Percentiles rank a stretch among this genome's conserved stretches.
These are phyloP conservation scores for Zygoascus tannicola DNA, from an alignment of 805 yeast species.

Conservation along the genomic window DNA sequence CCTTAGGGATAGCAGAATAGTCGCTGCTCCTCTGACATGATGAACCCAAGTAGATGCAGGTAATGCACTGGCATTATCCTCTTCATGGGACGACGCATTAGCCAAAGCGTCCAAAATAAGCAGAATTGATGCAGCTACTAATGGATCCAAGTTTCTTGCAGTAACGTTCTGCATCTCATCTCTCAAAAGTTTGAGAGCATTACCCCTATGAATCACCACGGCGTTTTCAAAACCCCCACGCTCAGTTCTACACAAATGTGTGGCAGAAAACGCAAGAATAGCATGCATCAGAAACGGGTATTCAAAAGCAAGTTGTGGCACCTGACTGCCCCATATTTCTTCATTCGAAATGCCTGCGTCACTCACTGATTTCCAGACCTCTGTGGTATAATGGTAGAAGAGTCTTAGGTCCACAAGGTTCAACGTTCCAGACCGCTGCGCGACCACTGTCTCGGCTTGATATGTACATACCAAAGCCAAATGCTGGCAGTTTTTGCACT, in stretches of 20 bases:
- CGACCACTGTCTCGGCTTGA: conserved; percentile 1
- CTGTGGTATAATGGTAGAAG: conserved; percentile 80
- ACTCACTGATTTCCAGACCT: conserved; percentile 78
- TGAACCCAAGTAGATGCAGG: conserved; percentile 96
- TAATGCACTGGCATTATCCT: conserved; percentile 42
- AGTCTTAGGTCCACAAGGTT: conserved; percentile 71
- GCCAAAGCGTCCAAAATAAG: conserved; percentile 86
- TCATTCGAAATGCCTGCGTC: conserved; percentile 84
- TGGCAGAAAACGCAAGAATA: conserved; percentile 81
- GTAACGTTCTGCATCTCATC: conserved; percentile 81
- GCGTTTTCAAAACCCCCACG: conserved; percentile 44
- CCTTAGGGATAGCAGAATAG: conserved; percentile 93
- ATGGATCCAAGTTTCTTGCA: conserved; percentile 72
- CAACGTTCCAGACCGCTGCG: conserved; percentile 26
- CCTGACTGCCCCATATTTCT: conserved; percentile 78
- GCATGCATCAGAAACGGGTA: conserved; percentile 91
- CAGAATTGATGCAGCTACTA: conserved; percentile 85
- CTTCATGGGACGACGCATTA: conserved; percentile 55
- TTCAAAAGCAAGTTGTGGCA: conserved; percentile 79
- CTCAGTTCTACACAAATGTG: conserved; percentile 73
- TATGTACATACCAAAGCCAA: conserved; percentile 60
- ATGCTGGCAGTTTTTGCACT: conserved; percentile 68
- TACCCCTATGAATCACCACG: conserved; percentile 55
- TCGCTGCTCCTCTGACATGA: conserved; percentile 95
- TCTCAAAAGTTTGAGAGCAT: conserved; percentile 68